Base-by-base conservation (phyloP, 345 rosid genomes). In the Alliaria petiolata region DNA sequence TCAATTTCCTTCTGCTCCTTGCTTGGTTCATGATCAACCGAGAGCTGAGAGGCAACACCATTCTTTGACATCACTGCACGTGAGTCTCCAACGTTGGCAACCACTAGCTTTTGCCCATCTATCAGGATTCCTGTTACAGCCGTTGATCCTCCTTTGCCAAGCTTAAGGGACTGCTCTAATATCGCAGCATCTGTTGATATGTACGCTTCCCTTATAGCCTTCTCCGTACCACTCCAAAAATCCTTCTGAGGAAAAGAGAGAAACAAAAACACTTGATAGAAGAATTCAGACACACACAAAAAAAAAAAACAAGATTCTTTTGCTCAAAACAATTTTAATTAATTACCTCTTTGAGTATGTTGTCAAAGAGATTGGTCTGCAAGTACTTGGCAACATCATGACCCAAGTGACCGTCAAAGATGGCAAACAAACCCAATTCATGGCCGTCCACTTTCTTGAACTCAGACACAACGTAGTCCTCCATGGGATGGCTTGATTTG, bases 71-170 rank as follows among this genome's bases (percentile, higher is more conserved):
- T 51, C 38, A 92, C 96, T 28, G 96, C 98, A 11, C 98, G 84
- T 17, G 96, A 92, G 83, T 92, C 98, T 39, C 98, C 98, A 28
- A 92, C 95, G 71, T 92, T 92, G 39, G 90, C 92, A 65, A 92
- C 88, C 43, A 85, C 80, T 28, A 90, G 85, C 80, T 78, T 85
- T 81, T 83, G 76, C 38, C 95, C 91, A 74, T 92, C 79, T 14
- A 92, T 84, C n/a, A 92, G 76, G 14, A 90, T 92, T 15, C 91
- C 96, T 6, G 98, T 92, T n/a, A 92, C 98, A 17, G 98, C 93
- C 4, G 98, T 92, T 19, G 97, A 92, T 57, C 98, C 98, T 6
- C 98, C 98, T 78, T 84, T 86, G 38, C 98, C 98, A 16, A 92
- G 84, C 63, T 71, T 71, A 59, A 80, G 58, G 14, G 86, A 60